phyloP scores from a whole-genome alignment of 2,329 filamentous ascomycete species.

The Ophiosphaerella narmari region DNA sequence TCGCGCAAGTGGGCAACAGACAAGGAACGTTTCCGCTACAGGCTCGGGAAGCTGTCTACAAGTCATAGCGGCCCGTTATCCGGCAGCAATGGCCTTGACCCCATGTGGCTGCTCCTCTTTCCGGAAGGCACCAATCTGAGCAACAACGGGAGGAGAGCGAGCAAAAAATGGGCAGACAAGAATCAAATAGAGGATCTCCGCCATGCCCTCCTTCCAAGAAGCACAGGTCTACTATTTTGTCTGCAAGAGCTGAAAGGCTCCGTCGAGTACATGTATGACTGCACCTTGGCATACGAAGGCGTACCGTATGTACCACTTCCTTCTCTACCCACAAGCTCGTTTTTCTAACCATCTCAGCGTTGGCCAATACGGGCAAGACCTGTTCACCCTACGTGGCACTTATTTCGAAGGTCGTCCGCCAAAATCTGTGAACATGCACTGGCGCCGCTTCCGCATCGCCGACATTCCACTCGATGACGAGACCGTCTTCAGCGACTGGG shows the following conservation, averaged over 20 bases:
- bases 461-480: slow-evolving; percentile 79
- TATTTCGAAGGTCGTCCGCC: slow-evolving; percentile 89
- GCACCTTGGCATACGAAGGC: slow-evolving; percentile 93
- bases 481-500: slow-evolving; percentile 78
- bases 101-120: slow-evolving; percentile 90
- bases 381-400: slow-evolving; percentile 82
- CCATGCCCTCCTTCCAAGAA: slow-evolving; percentile 76
- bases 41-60: slow-evolving; percentile 71
- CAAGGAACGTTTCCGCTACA: slow-evolving; percentile 72
- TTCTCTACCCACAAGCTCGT: background rate
- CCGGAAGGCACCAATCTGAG: slow-evolving; percentile 86
- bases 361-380: slow-evolving; percentile 77
- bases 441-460: slow-evolving; percentile 80
- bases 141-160: slow-evolving; percentile 70
- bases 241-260: slow-evolving; percentile 74
- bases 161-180: slow-evolving; percentile 77
- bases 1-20: slow-evolving; percentile 88
- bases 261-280: slow-evolving; percentile 86
- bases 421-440: slow-evolving; percentile 95
- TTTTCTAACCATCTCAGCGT: slow-evolving; percentile 26
- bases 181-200: slow-evolving; percentile 69
- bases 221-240: slow-evolving; percentile 80
- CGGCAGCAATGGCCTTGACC: slow-evolving; percentile 60
- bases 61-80: slow-evolving; percentile 46
- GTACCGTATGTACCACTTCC: slow-evolving; percentile 70